Base-by-base conservation (phyloP, 495 filamentous ascomycete genomes). In the Xylaria cubensis region DNA sequence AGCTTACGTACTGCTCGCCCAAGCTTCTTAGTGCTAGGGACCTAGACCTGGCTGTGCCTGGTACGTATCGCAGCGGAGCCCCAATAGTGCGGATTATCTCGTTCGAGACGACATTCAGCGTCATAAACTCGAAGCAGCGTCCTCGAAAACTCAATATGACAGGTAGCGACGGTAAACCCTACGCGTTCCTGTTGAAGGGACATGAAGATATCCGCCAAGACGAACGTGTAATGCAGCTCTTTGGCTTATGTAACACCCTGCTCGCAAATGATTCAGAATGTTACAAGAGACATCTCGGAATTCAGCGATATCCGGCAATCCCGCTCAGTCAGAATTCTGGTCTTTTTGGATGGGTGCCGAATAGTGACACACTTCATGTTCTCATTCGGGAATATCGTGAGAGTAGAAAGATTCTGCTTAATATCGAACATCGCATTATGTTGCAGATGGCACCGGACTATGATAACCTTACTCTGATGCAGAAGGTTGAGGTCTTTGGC, bases 401-500 rank as follows among this genome's bases (percentile, higher is more conserved):
- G 79, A 96, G 93, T 68, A 90, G 96, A 39, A 97, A 97, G 76
- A 99, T 99, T 72, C 85, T 99, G 32, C 90, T 99, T 59, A 99
- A 99, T 75, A 99, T 99, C 72, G 96, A 99, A 82, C 96, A 99
- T 76, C 92, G 96, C 32, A 98, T 99, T 77, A 99, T 99, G 96
- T 85, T 99, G 44, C 96, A 99, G 79, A 99, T 99, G 96, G 96
- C 96, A 15, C 97, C 96, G 2, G 96, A 99, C 80, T 98, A 98
- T 77, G 96, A 99, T 74, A 97, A 97, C 74, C 89, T 99, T 17
- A 97, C 96, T 0, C 88, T 99, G 36, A 99, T 99, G 97, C 97
- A 99, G 80, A 99, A 99, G 83, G 97, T 98, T 3, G 96, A 99
- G 79, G 96, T 99, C 10, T 99, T 99, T 75, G 95, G 95, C 36